Conservation (phyloP, 768 basidiomycete species). For the Lentinus brumalis region DNA sequence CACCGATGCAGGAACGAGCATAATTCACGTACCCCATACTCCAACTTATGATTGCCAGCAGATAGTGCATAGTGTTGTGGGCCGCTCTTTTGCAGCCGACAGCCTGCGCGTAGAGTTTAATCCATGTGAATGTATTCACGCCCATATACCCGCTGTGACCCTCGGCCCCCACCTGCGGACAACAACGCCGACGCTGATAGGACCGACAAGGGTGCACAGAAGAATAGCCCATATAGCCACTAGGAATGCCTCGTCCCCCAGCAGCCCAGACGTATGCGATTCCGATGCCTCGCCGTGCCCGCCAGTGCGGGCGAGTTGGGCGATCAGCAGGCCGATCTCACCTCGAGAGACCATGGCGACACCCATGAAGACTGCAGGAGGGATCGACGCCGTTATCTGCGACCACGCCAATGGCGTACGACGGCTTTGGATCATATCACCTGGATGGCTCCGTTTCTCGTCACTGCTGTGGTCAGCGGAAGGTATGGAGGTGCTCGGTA, state of each 20-base stretch:
- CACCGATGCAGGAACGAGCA: too few species aligned
- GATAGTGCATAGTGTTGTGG: too few species aligned
- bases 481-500: too few species aligned
- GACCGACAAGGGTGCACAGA: conserved; percentile 45
- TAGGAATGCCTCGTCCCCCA: conserved; percentile 41
- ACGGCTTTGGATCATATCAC: background rate
- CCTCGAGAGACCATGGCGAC: conserved; percentile 68
- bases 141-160: conserved; percentile 17
- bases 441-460: too few species aligned
- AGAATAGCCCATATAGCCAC: conserved; percentile 48
- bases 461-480: too few species aligned
- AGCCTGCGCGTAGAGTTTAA: background rate
- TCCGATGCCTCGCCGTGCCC: background rate
- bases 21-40: too few species aligned
- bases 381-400: background rate
- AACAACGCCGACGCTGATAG: conserved; percentile 24
- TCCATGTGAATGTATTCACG: conserved; percentile 1
- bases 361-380: conserved; percentile 26
- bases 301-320: conserved; percentile 40
- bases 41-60: too few species aligned
- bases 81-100: too few species aligned
- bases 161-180: conserved; percentile 21
- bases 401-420: too few species aligned
- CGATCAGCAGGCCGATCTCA: conserved; percentile 67
- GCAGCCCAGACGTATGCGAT: conserved; percentile 26